phyloP scores from a whole-genome alignment of 768 basidiomycete genomes.

The Suillus discolor region DNA sequence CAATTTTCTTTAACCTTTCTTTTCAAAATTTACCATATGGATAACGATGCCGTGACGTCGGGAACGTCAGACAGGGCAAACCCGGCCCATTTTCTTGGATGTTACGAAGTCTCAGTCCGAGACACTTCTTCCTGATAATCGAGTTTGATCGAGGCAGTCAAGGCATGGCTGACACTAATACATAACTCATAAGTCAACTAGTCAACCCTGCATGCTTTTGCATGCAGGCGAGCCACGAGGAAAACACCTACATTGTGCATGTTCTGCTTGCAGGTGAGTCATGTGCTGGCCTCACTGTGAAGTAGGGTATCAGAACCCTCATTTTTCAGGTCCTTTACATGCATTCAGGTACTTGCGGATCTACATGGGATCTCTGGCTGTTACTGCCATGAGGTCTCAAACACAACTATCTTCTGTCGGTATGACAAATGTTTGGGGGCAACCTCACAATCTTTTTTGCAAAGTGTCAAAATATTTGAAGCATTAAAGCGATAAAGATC shows the following conservation, averaged over 20 bases:
- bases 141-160: neutral
- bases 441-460: neutral
- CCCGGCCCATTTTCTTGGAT: neutral
- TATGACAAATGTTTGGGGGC: neutral
- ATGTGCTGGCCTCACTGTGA: conserved; percentile 4
- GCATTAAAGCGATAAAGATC: conserved; percentile 28
- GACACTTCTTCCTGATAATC: neutral
- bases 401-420: neutral
- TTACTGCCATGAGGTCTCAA: neutral
- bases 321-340: neutral
- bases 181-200: neutral
- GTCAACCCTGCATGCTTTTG: neutral
- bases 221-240: neutral
- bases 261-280: neutral
- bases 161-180: neutral
- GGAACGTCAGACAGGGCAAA: neutral
- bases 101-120: neutral
- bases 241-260: neutral
- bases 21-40: neutral
- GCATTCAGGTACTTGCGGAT: conserved; percentile 1
- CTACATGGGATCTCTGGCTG: neutral
- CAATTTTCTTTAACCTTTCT: neutral
- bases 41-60: neutral
- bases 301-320: conserved; percentile 1
- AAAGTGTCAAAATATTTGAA: neutral